These are phyloP conservation scores for Dactylorhiza incarnata DNA, from an alignment of 106 monocot genomes.

Conservation along the genomic window DNA sequence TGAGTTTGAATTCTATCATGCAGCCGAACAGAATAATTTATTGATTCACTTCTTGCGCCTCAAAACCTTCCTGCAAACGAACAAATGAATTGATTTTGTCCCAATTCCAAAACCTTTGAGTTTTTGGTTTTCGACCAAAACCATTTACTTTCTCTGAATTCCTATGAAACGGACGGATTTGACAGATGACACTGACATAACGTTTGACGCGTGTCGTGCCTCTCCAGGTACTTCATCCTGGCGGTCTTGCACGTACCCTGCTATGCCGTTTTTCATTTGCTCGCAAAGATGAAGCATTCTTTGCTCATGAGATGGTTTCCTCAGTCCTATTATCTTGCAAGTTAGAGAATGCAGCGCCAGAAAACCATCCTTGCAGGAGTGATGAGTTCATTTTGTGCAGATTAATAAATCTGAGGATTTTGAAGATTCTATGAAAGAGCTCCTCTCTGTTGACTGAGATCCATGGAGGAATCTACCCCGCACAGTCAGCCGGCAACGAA, in stretches of 20 bases:
- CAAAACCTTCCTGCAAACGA: no score
- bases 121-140: no score
- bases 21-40: no score
- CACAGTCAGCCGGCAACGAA: not conserved
- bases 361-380: not conserved
- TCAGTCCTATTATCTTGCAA: constrained; percentile 6
- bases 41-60: no score
- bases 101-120: no score
- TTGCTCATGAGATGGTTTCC: constrained; percentile 47
- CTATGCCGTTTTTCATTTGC: constrained; percentile 41
- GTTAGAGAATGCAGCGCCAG: not conserved
- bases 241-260: constrained; percentile 54
- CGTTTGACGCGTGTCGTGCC: not conserved
- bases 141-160: no score
- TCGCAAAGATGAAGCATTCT: constrained; percentile 44
- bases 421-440: not conserved
- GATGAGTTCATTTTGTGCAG: not conserved
- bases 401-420: not conserved
- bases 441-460: not conserved
- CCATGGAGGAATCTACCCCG: not conserved
- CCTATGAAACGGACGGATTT: no score
- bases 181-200: no score
- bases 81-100: no score
- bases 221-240: constrained; percentile 41
- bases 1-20: no score